A percentile compares a stretch with the other conserved stretches of the same genome.
Evolutionary conservation across 1,284 basidiomycete species (phyloP).

Genomic region (Sparassis latifolia): DNA sequence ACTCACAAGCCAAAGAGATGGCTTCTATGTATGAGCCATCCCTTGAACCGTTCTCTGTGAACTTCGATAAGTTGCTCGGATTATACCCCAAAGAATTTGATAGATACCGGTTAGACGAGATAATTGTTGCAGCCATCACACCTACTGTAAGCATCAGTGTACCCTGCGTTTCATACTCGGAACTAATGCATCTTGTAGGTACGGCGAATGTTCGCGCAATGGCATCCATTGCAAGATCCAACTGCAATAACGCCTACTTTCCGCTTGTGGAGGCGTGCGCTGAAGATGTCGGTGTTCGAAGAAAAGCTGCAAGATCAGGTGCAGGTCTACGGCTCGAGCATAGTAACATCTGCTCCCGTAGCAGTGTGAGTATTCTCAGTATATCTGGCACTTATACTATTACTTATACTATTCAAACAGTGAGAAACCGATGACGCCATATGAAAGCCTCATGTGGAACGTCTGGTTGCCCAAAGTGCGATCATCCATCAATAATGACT

Average conservation of each 20-base stretch:
- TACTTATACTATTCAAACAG: conserved; percentile 22
- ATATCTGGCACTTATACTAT: conserved; percentile 2
- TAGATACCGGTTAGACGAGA: conserved; percentile 78
- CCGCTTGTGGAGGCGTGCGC: conserved; percentile 59
- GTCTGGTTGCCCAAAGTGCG: conserved; percentile 94
- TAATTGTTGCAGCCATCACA: conserved; percentile 85
- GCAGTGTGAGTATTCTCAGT: conserved; percentile 30
- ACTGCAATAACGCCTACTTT: conserved; percentile 57
- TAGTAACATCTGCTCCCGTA: conserved; percentile 24
- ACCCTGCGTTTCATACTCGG: background rate
- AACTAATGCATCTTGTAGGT: conserved; percentile 31
- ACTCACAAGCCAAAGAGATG: conserved; percentile 54
- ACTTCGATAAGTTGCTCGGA: conserved; percentile 65
- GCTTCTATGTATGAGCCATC: conserved; percentile 60
- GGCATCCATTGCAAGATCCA: conserved; percentile 73
- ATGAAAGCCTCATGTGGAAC: conserved; percentile 91
- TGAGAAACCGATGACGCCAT: conserved; percentile 84
- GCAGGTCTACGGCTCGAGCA: conserved; percentile 49
- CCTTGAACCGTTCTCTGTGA: conserved; percentile 62
- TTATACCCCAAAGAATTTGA: conserved; percentile 79
- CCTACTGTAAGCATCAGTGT: conserved; percentile 49
- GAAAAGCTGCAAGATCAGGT: conserved; percentile 39
- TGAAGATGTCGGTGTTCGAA: conserved; percentile 48
- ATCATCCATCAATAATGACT: conserved; percentile 88
- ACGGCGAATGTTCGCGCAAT: conserved; percentile 56